Base-by-base conservation (phyloP, 176 grass and related monocot species). In the Zizania latifolia region DNA sequence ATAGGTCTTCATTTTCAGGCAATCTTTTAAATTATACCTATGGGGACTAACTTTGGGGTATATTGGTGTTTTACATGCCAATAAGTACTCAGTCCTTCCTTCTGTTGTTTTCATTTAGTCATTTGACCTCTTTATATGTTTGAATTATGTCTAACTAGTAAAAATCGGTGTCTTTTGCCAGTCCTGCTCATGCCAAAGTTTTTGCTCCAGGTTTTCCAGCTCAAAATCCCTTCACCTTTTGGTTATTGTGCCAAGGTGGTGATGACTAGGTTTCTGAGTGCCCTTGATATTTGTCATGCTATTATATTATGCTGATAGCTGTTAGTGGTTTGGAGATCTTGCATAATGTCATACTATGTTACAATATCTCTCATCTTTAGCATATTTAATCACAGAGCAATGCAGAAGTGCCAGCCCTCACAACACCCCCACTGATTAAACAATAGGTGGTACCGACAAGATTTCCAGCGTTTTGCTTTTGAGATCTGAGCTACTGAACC, bases 391-490 rank as follows among this genome's bases (percentile, higher is more conserved):
- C 34, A 24, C 77, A 62, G 7, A 41, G 11, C 44, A 73, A 24
- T 35, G 37, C 72, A 33, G 61, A 75, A 68, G 55, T 88, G 69
- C 36, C 36, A 79, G 44, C 60, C 80, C 71, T 83, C 28, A 30
- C 64, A 34, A 68, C 48, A 53, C 48, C 48, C 48, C n/a, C 44
- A 71, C 85, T 34, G 36, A 65, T 65, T 68, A 75, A 79, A 83
- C 51, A 69, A 69, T 44, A 40, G 10, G 62, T 24, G 4, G 55
- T 61, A 73, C 41, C 62, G 74, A 73, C 68, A 74, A 68, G 41
- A 74, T 74, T 81, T 74, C 80, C 85, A 68, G 80, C 85, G 68
- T 40, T 51, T 67, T 62, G 67, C 61, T 53, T 72, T 32, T 79
- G 74, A 34, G 68, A 87, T 78, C 51, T 74, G 54, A 74, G 68